Base-by-base conservation (phyloP, 2,329 filamentous ascomycete species). In the Diatrype stigma region DNA sequence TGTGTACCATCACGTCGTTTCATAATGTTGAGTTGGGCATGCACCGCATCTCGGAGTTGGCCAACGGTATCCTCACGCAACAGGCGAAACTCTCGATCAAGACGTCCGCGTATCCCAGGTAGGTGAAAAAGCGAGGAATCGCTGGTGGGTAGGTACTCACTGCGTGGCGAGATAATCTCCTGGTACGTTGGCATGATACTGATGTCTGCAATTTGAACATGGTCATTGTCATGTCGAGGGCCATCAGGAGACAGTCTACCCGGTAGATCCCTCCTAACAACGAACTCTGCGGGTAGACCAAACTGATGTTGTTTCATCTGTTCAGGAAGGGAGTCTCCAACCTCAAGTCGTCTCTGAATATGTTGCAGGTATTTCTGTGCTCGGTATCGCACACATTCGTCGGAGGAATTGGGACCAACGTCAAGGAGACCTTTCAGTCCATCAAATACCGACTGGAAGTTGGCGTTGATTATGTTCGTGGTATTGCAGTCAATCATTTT, bases 81-180 rank as follows among this genome's bases (percentile, higher is more conserved):
- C 1, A 83, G 70, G 16, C 80, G 73, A 46, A 84, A 84, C 49
- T 82, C 74, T 49, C 74, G 68, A 60, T 83, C 80, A 0, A 84
- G 60, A 1, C 79, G 70, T 2, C 79, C 77, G 4, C 61, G 63
- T 11, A 77, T 69, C 1, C 76, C 74, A 3, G 62, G 56, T 16
- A 71, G 60, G 55, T 79, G 72, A 51, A 69, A 70, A 8, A 65
- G 63, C 0, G 63, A 59, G 2, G 71, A 58, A 57, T 78, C 69
- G 2, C 61, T 71, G 4, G 60, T 65, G 0, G 72, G 74, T 6
- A 80, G 61, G 53, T 76, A 80, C 51, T 79, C 76, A 3, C 56
- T 60, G 16, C 70, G 65, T 0, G 54, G 48, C 5, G 70, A 74
- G 37, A 63, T 49, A 50, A 81, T 77, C 54, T 81, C 79, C 14